Conservation (phyloP, 129 eudicot species). For the Tagetes erecta region DNA sequence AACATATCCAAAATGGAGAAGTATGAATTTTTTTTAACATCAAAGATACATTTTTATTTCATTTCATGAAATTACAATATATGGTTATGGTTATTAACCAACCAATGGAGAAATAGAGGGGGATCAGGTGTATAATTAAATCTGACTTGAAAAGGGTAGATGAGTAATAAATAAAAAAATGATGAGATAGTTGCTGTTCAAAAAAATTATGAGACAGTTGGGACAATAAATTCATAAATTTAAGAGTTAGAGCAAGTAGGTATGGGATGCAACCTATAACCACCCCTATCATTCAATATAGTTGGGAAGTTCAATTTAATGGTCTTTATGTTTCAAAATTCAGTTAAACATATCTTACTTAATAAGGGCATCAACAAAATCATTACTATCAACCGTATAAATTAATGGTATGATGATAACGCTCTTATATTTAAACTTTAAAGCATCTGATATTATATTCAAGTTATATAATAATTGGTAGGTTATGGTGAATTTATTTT, state of each 20-base stretch:
- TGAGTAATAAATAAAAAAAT: slow-evolving; percentile 5
- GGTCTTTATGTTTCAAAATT: slow-evolving; percentile 16
- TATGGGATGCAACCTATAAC: slow-evolving; percentile 30
- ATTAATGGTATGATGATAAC: too few species aligned
- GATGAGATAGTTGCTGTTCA: slow-evolving; percentile 7
- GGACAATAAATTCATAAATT: slow-evolving; percentile 28
- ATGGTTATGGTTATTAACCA: not conserved
- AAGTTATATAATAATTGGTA: too few species aligned
- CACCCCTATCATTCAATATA: slow-evolving; percentile 31
- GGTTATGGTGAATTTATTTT: too few species aligned
- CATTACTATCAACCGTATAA: not conserved
- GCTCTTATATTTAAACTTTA: too few species aligned
- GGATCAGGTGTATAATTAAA: not conserved
- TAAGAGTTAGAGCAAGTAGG: slow-evolving; percentile 26
- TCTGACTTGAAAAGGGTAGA: not conserved
- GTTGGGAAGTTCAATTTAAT: slow-evolving; percentile 36
- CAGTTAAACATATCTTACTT: not conserved
- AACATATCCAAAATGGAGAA: too few species aligned
- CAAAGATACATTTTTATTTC: not conserved
- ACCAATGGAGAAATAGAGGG: not conserved
- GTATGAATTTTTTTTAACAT: too few species aligned
- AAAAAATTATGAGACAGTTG: slow-evolving; percentile 15
- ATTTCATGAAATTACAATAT: not conserved
- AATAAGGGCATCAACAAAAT: not conserved
- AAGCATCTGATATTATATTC: too few species aligned